These are phyloP conservation scores for Arctium minus DNA, from an alignment of 129 eudicot species.

Conservation along the genomic window DNA sequence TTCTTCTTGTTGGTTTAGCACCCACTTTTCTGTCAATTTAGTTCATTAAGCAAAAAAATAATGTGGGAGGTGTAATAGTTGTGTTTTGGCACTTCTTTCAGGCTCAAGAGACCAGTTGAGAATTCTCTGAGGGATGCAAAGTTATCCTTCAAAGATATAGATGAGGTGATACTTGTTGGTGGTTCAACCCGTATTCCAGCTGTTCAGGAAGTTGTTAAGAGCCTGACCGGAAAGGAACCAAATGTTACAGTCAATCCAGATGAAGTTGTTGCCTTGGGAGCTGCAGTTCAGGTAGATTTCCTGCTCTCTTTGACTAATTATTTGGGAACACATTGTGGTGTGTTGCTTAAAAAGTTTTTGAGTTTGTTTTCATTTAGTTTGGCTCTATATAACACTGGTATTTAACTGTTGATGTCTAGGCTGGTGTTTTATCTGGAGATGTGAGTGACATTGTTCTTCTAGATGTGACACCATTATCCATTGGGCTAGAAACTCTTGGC, in stretches of 20 bases:
- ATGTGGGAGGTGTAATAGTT: neutral
- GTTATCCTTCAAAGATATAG: constrained; percentile 74
- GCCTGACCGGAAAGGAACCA: constrained; percentile 88
- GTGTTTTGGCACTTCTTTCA: constrained; percentile 19
- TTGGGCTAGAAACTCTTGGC: constrained; percentile 96
- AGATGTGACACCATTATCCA: constrained; percentile 87
- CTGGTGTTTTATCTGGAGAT: constrained; percentile 97
- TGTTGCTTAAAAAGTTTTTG: neutral
- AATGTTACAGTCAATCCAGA: constrained; percentile 97
- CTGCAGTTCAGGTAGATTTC: constrained; percentile 85
- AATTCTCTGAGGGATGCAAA: constrained; percentile 94
- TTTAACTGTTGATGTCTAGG: constrained; percentile 38
- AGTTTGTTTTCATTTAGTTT: neutral
- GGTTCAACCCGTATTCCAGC: constrained; percentile 99
- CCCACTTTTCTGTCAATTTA: neutral
- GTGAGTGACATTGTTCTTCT: constrained; percentile 95
- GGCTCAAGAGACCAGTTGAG: constrained; percentile 90
- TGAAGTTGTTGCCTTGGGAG: constrained; percentile 99
- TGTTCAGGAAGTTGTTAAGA: constrained; percentile 89
- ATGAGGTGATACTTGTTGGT: constrained; percentile 97
- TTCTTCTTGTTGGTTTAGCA: neutral
- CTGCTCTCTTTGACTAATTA: neutral
- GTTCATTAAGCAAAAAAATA: neutral
- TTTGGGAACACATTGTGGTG: neutral
- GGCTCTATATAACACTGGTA: neutral